A percentile compares a stretch with the other conserved stretches of the same genome.
Evolutionary conservation across 2,329 filamentous ascomycete species (phyloP).

Genomic region (Aspergillus jensenii): DNA sequence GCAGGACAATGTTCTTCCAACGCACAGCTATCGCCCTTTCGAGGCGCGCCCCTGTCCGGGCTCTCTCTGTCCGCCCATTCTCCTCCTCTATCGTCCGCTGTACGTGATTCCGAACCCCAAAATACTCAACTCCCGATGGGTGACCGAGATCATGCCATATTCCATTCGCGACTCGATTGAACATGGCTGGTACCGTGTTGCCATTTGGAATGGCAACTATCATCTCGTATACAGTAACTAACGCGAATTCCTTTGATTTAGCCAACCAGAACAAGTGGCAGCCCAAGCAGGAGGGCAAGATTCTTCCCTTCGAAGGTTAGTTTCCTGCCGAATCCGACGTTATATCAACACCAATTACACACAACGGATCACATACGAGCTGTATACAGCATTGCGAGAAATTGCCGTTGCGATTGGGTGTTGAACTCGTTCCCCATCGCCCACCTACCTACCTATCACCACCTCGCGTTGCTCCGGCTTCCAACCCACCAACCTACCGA

Average conservation of each 20-base stretch:
- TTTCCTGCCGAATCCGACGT: slow-evolving; percentile 14
- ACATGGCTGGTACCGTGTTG: not conserved
- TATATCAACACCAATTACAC: slow-evolving; percentile 16
- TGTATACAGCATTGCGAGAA: not conserved
- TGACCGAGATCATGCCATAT: slow-evolving; percentile 14
- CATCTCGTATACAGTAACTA: slow-evolving; percentile 18
- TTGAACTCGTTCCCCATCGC: not conserved
- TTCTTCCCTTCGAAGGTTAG: slow-evolving; percentile 47
- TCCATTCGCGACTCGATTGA: slow-evolving; percentile 24
- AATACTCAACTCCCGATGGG: slow-evolving; percentile 3
- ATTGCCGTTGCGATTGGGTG: slow-evolving; percentile 6
- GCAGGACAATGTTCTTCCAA: slow-evolving; percentile 48
- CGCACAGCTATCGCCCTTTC: slow-evolving; percentile 48
- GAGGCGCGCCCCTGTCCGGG: slow-evolving; percentile 45
- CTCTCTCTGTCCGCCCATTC: slow-evolving; percentile 46
- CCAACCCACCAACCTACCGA: not conserved
- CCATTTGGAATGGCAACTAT: not conserved
- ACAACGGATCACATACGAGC: not conserved
- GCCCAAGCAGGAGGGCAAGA: slow-evolving; percentile 43
- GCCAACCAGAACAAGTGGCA: slow-evolving; percentile 41
- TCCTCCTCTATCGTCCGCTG: slow-evolving; percentile 46
- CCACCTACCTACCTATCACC: not conserved
- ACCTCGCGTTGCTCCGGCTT: slow-evolving; percentile 4
- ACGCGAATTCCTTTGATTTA: slow-evolving; percentile 23
- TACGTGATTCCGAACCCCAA: slow-evolving; percentile 40